Evolutionary conservation across 1,284 basidiomycete species (phyloP), one percentile per base, ranked within the genome.

Genomic region (Malassezia sympodialis): DNA sequence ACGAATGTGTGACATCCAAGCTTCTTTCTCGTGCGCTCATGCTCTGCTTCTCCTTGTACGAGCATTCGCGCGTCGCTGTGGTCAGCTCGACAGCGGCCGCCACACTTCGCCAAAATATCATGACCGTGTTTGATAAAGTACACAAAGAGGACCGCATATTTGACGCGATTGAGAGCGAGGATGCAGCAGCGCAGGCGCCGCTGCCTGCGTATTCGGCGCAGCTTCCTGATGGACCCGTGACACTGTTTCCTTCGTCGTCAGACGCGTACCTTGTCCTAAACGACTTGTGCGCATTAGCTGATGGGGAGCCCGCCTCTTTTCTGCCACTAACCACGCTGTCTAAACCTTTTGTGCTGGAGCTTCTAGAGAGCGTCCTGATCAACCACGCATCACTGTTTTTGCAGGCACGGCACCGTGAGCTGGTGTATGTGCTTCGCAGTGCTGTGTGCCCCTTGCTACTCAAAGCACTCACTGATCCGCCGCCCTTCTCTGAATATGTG

Each of bases 81-180:
- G 93, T 98, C 6, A 93, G 90, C 3, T 94, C 90, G 0, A 98
- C 93, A 1, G 94, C 93, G 0, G 91, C 91, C 0, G 93, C 94
- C 0, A 96, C 91, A 0, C 81, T 98, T 7, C 85, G 93, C 1
- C 93, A 96, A 75, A 81, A 94, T 1, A 88, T 98, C 51, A 96
- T 98, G 90, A 88, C 94, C 63, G 85, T 96, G 12, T 88, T 96
- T 47, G 93, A 98, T 77, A 91, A 94, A 69, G 86, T 96, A 69
- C 82, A 84, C 1, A 81, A 83, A 17, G 88, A 91, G 71, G 87
- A 90, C 56, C 59, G 56, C 3, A 66, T 65, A 7, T 64, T 75
- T 14, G 64, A 69, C 43, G 60, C 48, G 10, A 67, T 73, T 53
- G 61, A 62, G n/a, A 62, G 50, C 30, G 68, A 72, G 45, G 66